These are phyloP conservation scores for Calonectria hawksworthii DNA, from an alignment of 2,329 filamentous ascomycete genomes.

Conservation along the genomic window DNA sequence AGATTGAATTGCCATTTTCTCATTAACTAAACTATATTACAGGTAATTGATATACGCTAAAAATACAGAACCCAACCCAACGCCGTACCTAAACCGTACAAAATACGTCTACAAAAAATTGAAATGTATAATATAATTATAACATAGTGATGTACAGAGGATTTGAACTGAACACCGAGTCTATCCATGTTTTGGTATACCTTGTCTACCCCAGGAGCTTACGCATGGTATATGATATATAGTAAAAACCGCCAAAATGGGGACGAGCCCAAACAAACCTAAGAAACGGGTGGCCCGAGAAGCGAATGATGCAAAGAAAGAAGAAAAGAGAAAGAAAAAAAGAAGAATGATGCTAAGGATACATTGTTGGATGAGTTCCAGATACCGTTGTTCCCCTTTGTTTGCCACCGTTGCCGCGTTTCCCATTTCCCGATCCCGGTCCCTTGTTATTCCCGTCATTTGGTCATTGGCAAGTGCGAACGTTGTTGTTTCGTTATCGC, in stretches of 20 bases:
- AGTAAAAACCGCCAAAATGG: constrained; percentile 28
- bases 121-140: constrained; percentile 23
- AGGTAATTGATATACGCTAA: constrained; percentile 4
- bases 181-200: constrained; percentile 49
- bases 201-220: constrained; percentile 46
- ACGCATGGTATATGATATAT: constrained; percentile 44
- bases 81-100: background rate
- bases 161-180: constrained; percentile 41
- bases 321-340: constrained; percentile 11
- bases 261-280: constrained; percentile 27
- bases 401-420: constrained; percentile 17
- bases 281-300: constrained; percentile 21
- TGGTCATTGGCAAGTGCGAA: constrained; percentile 25
- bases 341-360: constrained; percentile 34
- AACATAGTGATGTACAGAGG: constrained; percentile 26
- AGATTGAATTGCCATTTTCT: background rate
- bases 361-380: constrained; percentile 28
- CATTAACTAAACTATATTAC: background rate
- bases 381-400: constrained; percentile 22
- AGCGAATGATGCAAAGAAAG: constrained; percentile 32
- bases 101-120: constrained; percentile 7
- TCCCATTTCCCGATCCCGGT: constrained; percentile 24
- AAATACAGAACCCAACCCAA: constrained; percentile 4
- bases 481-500: constrained; percentile 21
- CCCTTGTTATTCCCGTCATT: constrained; percentile 25